These are phyloP conservation scores for Spathaspora arborariae DNA, from an alignment of 805 yeast genomes.

Conservation along the genomic window DNA sequence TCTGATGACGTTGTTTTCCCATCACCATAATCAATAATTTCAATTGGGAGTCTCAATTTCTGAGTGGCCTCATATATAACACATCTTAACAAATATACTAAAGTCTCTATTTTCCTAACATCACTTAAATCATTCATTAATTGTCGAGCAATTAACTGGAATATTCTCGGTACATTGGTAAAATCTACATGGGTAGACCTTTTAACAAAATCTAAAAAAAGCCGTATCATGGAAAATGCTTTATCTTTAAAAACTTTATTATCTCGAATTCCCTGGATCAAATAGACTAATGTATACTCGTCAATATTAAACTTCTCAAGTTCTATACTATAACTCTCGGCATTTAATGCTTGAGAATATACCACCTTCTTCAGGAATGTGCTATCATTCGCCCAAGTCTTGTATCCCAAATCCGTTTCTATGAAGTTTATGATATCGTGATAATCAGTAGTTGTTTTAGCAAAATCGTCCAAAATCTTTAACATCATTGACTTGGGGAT, in stretches of 20 bases:
- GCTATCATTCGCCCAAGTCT: constrained; percentile 26
- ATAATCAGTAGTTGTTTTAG: constrained; percentile 22
- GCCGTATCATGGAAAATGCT: constrained; percentile 4
- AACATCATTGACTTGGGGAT: constrained; percentile 26
- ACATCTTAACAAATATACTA: constrained; percentile 10
- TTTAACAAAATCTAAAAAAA: not conserved
- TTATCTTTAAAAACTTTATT: constrained; percentile 2
- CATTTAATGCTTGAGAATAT: constrained; percentile 11
- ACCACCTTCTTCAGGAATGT: constrained; percentile 27
- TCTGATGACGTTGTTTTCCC: constrained; percentile 10
- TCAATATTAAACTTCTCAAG: constrained; percentile 4
- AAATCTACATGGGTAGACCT: not conserved
- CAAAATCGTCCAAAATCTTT: constrained; percentile 32
- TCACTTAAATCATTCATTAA: constrained; percentile 1
- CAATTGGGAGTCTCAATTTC: constrained; percentile 12
- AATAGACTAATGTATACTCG: constrained; percentile 4
- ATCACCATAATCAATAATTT: constrained; percentile 5
- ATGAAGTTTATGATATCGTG: constrained; percentile 29
- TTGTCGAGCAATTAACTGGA: not conserved
- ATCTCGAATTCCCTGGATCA: not conserved
- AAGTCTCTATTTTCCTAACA: not conserved
- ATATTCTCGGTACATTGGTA: not conserved
- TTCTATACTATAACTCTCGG: not conserved
- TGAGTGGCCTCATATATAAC: constrained; percentile 13
- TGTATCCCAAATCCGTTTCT: constrained; percentile 27